These are phyloP conservation scores for Neurospora sp. DNA, from an alignment of 495 filamentous ascomycete species.

Conservation along the genomic window DNA sequence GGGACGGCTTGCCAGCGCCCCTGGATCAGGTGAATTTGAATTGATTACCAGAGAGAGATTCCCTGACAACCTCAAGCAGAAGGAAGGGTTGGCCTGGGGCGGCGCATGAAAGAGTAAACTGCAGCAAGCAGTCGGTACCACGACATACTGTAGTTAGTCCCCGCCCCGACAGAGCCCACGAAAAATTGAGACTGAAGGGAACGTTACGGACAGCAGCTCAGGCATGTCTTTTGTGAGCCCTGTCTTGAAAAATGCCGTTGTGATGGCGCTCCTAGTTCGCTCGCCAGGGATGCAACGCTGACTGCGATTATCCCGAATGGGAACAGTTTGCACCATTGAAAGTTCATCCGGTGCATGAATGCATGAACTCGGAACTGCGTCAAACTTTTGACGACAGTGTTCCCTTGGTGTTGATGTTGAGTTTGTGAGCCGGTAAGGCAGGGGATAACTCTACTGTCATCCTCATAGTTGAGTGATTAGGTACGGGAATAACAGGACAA, in stretches of 20 bases:
- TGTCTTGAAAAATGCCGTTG: slow-evolving; percentile 5
- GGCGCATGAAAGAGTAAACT: not conserved
- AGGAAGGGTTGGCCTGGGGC: not conserved
- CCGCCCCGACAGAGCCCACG: slow-evolving; percentile 1
- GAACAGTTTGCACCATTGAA: not conserved
- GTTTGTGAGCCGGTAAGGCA: not conserved
- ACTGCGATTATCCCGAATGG: not conserved
- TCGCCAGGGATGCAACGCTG: slow-evolving; percentile 1
- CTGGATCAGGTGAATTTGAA: not conserved
- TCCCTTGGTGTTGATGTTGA: not conserved
- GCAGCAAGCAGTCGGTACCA: not conserved
- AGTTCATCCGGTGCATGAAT: not conserved
- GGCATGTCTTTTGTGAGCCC: not conserved
- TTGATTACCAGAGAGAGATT: not conserved
- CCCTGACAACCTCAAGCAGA: not conserved
- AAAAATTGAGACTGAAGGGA: not conserved
- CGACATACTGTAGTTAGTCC: not conserved
- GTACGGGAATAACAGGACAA: not conserved
- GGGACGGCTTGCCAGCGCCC: not conserved
- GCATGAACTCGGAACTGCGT: not conserved
- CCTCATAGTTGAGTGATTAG: not conserved
- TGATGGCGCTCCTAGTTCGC: not conserved
- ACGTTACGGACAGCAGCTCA: not conserved
- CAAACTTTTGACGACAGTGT: not conserved
- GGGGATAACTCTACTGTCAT: not conserved